These are phyloP conservation scores for Porodaedalea pini DNA, from an alignment of 1,284 basidiomycete genomes.

Conservation along the genomic window DNA sequence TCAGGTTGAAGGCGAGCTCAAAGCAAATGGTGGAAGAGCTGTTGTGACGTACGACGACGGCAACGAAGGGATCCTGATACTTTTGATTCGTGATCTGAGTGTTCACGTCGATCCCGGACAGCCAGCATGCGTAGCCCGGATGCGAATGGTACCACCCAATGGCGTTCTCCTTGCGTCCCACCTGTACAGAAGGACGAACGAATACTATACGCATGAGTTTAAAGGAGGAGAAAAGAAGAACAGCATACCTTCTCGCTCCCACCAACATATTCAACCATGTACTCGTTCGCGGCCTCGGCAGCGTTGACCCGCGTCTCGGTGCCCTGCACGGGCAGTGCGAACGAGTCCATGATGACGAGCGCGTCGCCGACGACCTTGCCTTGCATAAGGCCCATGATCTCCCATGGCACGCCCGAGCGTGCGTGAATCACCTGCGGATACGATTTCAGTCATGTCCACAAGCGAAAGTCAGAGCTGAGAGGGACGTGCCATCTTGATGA, in stretches of 20 bases:
- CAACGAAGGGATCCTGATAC: conserved; percentile 95
- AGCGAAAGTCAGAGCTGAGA: background rate
- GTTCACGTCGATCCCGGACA: conserved; percentile 94
- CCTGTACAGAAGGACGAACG: conserved; percentile 42
- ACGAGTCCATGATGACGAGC: conserved; percentile 93
- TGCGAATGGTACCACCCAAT: conserved; percentile 99
- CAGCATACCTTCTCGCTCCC: conserved; percentile 67
- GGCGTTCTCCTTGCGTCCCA: conserved; percentile 80
- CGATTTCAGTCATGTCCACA: background rate
- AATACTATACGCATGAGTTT: background rate
- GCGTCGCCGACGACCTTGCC: conserved; percentile 88
- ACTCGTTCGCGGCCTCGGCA: conserved; percentile 93
- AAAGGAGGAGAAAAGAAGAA: background rate
- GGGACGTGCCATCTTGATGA: conserved; percentile 91
- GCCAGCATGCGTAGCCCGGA: conserved; percentile 96
- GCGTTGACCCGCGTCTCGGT: conserved; percentile 99
- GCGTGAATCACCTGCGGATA: conserved; percentile 86
- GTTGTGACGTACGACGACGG: conserved; percentile 78
- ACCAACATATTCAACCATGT: conserved; percentile 93
- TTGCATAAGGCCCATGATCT: conserved; percentile 99
- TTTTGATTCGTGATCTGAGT: conserved; percentile 95
- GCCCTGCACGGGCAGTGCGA: conserved; percentile 96
- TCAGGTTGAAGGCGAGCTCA: background rate
- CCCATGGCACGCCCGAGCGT: conserved; percentile 93
- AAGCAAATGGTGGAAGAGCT: conserved; percentile 10